These are phyloP conservation scores for Rosellinia necatrix DNA, from an alignment of 2,329 filamentous ascomycete species.

Conservation along the genomic window DNA sequence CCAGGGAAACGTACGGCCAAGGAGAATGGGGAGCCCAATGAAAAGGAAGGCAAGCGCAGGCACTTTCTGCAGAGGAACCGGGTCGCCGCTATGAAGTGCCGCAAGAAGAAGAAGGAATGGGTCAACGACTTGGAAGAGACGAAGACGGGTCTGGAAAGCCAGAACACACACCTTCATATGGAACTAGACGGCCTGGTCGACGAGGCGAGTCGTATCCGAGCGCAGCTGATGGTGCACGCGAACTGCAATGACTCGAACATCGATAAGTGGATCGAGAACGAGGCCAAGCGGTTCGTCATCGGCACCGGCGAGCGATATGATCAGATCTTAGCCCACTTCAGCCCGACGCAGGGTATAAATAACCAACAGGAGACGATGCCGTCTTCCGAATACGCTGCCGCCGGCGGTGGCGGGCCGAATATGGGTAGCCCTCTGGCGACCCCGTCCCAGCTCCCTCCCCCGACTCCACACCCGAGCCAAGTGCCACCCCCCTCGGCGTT, in stretches of 20 bases:
- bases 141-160: conserved; percentile 49
- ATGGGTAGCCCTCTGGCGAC: conserved; percentile 23
- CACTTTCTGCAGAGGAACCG: conserved; percentile 72
- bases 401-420: conserved; percentile 3
- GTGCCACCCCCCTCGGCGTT: conserved; percentile 19
- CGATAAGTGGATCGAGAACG: conserved; percentile 57
- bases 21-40: conserved; percentile 27
- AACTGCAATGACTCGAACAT: conserved; percentile 58
- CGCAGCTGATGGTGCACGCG: conserved; percentile 57
- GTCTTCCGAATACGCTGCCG: conserved; percentile 17
- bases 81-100: conserved; percentile 74
- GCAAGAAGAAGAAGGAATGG: conserved; percentile 67
- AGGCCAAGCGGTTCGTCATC: conserved; percentile 55
- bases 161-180: conserved; percentile 49
- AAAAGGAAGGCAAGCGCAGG: conserved; percentile 52
- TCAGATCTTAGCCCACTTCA: conserved; percentile 34
- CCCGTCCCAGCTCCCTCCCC: conserved; percentile 15
- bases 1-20: conserved; percentile 33
- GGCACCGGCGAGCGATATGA: conserved; percentile 40
- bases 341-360: conserved; percentile 10
- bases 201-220: conserved; percentile 54
- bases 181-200: conserved; percentile 49
- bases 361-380: conserved; percentile 21
- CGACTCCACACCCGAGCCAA: conserved; percentile 13
- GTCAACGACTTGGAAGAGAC: conserved; percentile 54